Base-by-base conservation (phyloP, 805 yeast species). In the Zygotorulaspora chibaensis region DNA sequence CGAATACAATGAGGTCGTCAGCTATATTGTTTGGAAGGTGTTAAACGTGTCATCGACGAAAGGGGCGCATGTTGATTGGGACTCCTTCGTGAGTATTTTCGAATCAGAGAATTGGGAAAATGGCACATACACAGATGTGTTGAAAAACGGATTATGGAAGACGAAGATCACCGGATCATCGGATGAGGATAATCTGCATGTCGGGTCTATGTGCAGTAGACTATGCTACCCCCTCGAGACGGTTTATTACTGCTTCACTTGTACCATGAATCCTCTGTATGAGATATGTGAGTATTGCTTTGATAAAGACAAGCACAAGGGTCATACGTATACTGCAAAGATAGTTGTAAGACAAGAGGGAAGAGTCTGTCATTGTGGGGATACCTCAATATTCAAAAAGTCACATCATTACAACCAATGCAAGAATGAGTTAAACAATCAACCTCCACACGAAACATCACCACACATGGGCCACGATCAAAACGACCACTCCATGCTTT, bases 251-350 rank as follows among this genome's bases (percentile, higher is more conserved):
- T 64, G 68, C 39, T 59, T 62, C 17, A 61, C 66, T 17, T 64
- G 68, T 38, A 57, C 63, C 2, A 55, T 51, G 20, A 61, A 62
- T 38, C 67, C 63, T 11, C 45, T 59, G 17, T 59, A 57, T 52
- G 72, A 55, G 51, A 54, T 90, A 8, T 90, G 98, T 62, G 74
- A 81, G 9, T 69, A 75, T 47, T 90, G 98, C 61, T 90, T 72
- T 66, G 79, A 81, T 40, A 79, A 81, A 2, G 79, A 77, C 3
- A 73, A 76, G 45, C 98, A 90, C 64, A 59, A 61, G 29, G 91
- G 80, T 37, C 98, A 90, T 62, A 38, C 50, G 2, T 64, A 56
- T 37, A 55, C 57, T 5, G 58, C 60, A 1, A 57, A 56, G 40
- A 50, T 57, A 2, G 60, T 61, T 1, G 55, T 53, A 15, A 49